Conservation (phyloP, 2,329 filamentous ascomycete species). For the Scolecobasidium constrictum region DNA sequence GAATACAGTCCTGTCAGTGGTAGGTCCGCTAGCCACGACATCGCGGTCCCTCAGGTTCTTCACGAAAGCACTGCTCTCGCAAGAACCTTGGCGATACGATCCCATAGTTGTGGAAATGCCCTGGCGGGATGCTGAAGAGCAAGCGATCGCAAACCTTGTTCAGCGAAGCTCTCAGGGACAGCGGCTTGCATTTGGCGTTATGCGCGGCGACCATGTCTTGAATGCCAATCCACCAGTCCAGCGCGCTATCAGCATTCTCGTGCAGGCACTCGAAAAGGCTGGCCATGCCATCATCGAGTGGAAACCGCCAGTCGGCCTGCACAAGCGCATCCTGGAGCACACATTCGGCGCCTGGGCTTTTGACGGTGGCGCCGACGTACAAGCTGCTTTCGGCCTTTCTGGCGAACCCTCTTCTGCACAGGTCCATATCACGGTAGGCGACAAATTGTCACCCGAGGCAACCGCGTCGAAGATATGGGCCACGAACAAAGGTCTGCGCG, state of each 20-base stretch:
- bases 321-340: neutral
- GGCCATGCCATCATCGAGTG: slow-evolving; percentile 8
- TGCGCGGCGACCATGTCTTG: slow-evolving; percentile 23
- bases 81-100: slow-evolving; percentile 55
- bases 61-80: slow-evolving; percentile 44
- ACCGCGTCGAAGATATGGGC: slow-evolving; percentile 20
- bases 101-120: slow-evolving; percentile 55
- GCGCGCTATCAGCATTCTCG: slow-evolving; percentile 19
- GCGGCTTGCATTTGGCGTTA: slow-evolving; percentile 17
- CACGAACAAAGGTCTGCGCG: slow-evolving; percentile 19
- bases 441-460: slow-evolving; percentile 14
- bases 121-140: slow-evolving; percentile 40
- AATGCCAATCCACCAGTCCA: slow-evolving; percentile 23
- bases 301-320: neutral
- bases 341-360: slow-evolving; percentile 17
- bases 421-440: slow-evolving; percentile 13
- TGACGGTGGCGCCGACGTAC: slow-evolving; percentile 21
- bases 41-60: slow-evolving; percentile 43
- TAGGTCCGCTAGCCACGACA: slow-evolving; percentile 51
- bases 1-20: slow-evolving; percentile 48
- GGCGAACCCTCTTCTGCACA: slow-evolving; percentile 21
- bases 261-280: slow-evolving; percentile 1
- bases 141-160: slow-evolving; percentile 24
- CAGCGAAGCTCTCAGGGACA: slow-evolving; percentile 27
- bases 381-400: slow-evolving; percentile 21